Evolutionary conservation across 352 stramenopile species (phyloP), one percentile per base, ranked within the genome.

Genomic region (Elongisporangium undulatum): DNA sequence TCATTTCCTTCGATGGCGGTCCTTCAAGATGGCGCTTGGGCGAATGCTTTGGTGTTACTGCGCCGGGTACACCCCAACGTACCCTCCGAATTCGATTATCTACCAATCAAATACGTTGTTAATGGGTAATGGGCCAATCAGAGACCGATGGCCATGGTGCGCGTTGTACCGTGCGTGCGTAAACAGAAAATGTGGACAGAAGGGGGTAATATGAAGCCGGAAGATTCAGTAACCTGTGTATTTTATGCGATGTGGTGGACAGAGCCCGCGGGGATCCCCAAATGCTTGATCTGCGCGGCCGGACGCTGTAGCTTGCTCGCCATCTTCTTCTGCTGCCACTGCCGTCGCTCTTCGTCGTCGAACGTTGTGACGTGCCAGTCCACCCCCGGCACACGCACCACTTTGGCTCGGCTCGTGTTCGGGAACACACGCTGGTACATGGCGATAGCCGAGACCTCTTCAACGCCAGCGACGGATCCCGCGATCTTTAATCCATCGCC

Each of bases 291-390:
- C 61, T 99, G 96, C 48, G 53, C 64, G 6, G 79, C 81, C 22
- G 96, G 79, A 45, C 96, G 79, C 22, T 88, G 67, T 21, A 88
- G 53, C 70, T 99, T 99, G 74, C 90, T 98, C 38, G 82, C 72
- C 96, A 99, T 99, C 70, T 99, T 99, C 45, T 77, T 78, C 52
- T 96, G 80, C 57, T 99, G 96, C 96, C 95, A 98, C 51, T 76
- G 71, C 53, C 75, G 80, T 24, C 96, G 82, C 55, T 89, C 74
- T 10, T 85, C 53, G 56, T 87, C 80, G 19, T 79, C 52, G 20
- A 92, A 75, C 34, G 63, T 58, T 3, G 83, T 68, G 58, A 97
- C 82, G 63, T 96, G 67, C 91, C 93, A 98, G 59, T 74, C 65
- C 6, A 96, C 76, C 5, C 82, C 75, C 0, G 78, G 70, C 23